These are phyloP conservation scores for Microdochium nivale DNA, from an alignment of 2,329 filamentous ascomycete species.

Conservation along the genomic window DNA sequence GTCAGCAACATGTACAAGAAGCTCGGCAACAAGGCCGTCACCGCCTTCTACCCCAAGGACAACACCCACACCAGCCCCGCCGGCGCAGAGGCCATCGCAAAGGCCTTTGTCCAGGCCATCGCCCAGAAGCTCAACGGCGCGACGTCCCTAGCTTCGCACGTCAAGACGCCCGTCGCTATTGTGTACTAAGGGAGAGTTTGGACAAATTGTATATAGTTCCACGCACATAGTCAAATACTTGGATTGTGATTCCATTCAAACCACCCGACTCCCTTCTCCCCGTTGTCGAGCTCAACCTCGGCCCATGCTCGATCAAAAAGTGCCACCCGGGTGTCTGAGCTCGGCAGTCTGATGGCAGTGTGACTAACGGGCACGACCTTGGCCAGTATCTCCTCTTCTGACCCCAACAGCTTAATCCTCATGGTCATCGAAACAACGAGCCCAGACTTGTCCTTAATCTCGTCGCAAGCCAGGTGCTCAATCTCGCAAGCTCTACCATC, in stretches of 20 bases:
- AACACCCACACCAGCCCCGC: constrained; percentile 51
- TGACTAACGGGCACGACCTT: not conserved
- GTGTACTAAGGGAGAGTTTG: not conserved
- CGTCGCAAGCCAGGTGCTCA: not conserved
- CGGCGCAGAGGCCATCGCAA: constrained; percentile 42
- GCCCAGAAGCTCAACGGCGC: constrained; percentile 13
- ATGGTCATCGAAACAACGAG: not conserved
- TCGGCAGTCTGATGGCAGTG: not conserved
- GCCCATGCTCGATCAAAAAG: not conserved
- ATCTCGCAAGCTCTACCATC: not conserved
- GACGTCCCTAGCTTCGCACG: constrained; percentile 10
- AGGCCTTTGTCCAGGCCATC: constrained; percentile 46
- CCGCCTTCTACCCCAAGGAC: constrained; percentile 46
- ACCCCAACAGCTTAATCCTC: not conserved
- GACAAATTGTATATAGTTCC: too few relatives aligned
- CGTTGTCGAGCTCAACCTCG: not conserved
- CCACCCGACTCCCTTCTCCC: not conserved
- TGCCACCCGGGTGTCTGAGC: not conserved
- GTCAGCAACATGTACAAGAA: constrained; percentile 38
- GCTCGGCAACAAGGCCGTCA: constrained; percentile 34
- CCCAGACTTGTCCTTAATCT: not conserved
- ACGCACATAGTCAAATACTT: not conserved
- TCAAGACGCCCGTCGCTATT: constrained; percentile 2
- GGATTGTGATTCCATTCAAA: constrained; percentile 1
- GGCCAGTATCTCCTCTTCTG: not conserved